These are phyloP conservation scores for Malassezia pachydermatis DNA, from an alignment of 1,284 basidiomycete species.

Conservation along the genomic window DNA sequence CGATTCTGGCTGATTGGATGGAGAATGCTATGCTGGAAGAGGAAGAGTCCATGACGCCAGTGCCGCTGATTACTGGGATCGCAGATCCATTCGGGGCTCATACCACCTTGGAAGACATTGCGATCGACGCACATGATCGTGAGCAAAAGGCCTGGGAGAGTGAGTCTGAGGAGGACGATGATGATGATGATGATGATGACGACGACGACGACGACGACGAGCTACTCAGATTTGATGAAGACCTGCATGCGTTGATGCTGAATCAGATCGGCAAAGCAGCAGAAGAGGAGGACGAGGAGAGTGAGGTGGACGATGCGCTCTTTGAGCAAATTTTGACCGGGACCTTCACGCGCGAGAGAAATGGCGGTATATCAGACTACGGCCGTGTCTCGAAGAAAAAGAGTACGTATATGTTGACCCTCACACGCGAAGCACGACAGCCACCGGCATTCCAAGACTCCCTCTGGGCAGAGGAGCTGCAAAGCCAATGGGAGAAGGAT, in stretches of 20 bases:
- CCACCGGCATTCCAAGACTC: conserved; percentile 33
- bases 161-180: conserved; percentile 14
- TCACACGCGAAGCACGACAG: not conserved
- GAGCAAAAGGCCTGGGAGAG: conserved; percentile 14
- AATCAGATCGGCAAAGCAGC: not conserved
- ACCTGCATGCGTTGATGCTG: not conserved
- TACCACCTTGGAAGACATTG: conserved; percentile 14
- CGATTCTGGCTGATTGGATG: conserved; percentile 41
- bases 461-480: conserved; percentile 58
- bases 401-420: not conserved
- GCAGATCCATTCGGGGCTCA: conserved; percentile 5
- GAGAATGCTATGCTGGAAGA: conserved; percentile 27
- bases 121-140: conserved; percentile 9
- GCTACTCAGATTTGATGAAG: not conserved
- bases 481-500: conserved; percentile 51
- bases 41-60: conserved; percentile 5
- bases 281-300: not conserved
- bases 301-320: not conserved
- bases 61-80: not conserved
- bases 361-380: not conserved
- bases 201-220: conserved; percentile 10
- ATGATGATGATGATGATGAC: conserved; percentile 15
- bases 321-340: not conserved
- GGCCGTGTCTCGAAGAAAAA: not conserved
- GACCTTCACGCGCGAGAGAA: not conserved